Conservation (phyloP, 129 eudicot genomes). For the Silybum marianum region DNA sequence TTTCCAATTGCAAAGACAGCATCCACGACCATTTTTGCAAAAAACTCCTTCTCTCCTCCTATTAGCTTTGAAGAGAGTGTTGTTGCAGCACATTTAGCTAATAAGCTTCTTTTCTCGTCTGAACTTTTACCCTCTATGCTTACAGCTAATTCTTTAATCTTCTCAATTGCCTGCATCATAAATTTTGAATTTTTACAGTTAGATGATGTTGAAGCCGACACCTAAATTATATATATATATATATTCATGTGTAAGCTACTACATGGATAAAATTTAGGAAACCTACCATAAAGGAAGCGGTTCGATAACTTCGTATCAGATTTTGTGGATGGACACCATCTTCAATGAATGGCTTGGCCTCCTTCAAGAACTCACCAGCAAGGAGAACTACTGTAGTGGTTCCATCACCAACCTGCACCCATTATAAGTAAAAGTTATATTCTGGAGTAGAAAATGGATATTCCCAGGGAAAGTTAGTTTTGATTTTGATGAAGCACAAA, state of each 20-base stretch:
- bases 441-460: neutral
- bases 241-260: neutral
- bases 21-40: constrained; percentile 95
- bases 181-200: neutral
- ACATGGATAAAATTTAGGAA: neutral
- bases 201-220: neutral
- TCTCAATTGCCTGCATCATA: constrained; percentile 65
- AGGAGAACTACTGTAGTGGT: constrained; percentile 95
- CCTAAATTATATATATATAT: neutral
- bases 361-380: constrained; percentile 96
- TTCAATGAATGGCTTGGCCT: constrained; percentile 94
- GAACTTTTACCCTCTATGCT: constrained; percentile 95
- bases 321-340: constrained; percentile 99
- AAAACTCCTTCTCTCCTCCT: constrained; percentile 99
- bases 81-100: constrained; percentile 98
- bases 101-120: constrained; percentile 83
- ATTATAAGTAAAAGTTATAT: constrained; percentile 1
- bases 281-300: constrained; percentile 66
- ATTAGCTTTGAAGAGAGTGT: constrained; percentile 95
- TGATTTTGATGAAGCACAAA: neutral
- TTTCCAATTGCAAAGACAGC: constrained; percentile 89
- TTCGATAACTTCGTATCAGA: constrained; percentile 77
- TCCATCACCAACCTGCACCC: constrained; percentile 94
- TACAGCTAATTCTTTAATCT: constrained; percentile 81
- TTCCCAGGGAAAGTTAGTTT: neutral